Evolutionary conservation across 257 asterid species (phyloP), one percentile per base, ranked within the genome.

Genomic region (Echium plantagineum): DNA sequence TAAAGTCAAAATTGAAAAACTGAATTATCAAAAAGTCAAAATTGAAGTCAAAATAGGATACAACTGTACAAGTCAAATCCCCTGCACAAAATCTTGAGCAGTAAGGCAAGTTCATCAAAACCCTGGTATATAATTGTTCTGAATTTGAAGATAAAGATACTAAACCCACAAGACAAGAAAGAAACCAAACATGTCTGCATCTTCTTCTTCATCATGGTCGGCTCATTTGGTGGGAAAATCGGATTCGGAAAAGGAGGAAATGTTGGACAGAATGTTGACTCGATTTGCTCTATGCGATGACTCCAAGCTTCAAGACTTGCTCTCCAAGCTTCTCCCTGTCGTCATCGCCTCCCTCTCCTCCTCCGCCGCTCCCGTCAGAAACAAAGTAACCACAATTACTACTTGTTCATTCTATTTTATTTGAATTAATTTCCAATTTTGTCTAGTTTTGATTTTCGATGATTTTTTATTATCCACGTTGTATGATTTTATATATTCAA

Each of bases 231-330:
- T 76, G 17, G 97, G 95, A 19, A 91, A 88, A 77, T 73, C 90
- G 12, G 94, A 84, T 52, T 76, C 58, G 52, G 90, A 91, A 74
- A 88, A 63, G 60, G 94, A 74, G 70, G 98, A 91, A 42, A 79
- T 91, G 59, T 75, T 91, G 55, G 98, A 91, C 73, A 75, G 97
- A 65, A 79, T 88, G 94, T 80, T 91, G 8, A 91, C 98, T 58
- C 86, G 98, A 38, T 75, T 91, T 61, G 98, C 98, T 49, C 90
- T 91, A 5, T 91, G 94, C 73, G 97, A 91, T 61, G 97, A 88
- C 72, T 77, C 90, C 0, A 88, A 85, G 66, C 83, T 91, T 42
- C 94, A 84, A 68, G 93, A 79, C 85, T 84, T 91, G 85, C 94
- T 91, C 73, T 81, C 75, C 76, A 86, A 77, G 81, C 83, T 91